These are phyloP conservation scores for Artemisia tridentata DNA, from an alignment of 129 eudicot genomes.

Conservation along the genomic window DNA sequence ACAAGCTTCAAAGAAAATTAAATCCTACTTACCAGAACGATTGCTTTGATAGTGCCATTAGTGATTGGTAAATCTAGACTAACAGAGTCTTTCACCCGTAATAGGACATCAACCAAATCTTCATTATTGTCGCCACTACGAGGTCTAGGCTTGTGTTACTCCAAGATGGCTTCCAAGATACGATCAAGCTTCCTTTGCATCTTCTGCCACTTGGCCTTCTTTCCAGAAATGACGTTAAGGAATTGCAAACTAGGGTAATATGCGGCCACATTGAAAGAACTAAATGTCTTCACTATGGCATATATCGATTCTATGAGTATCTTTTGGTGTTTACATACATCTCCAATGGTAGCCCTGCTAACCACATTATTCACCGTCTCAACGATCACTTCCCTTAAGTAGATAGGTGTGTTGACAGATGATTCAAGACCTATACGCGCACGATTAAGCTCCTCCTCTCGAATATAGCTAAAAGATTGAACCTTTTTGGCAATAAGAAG, in stretches of 20 bases:
- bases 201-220: slow-evolving; percentile 30
- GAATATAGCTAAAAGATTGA: slow-evolving; percentile 19
- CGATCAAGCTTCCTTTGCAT: slow-evolving; percentile 34
- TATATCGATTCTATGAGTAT: slow-evolving; percentile 15
- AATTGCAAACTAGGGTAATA: slow-evolving; percentile 36
- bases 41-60: slow-evolving; percentile 45
- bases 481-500: slow-evolving; percentile 27
- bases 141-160: slow-evolving; percentile 28
- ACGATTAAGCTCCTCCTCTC: slow-evolving; percentile 26
- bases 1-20: no score
- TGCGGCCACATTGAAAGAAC: slow-evolving; percentile 32
- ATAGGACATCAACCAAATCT: slow-evolving; percentile 46
- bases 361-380: slow-evolving; percentile 28
- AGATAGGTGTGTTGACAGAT: background rate
- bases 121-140: slow-evolving; percentile 12
- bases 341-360: slow-evolving; percentile 36
- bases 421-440: slow-evolving; percentile 7
- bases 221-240: slow-evolving; percentile 23
- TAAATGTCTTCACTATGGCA: slow-evolving; percentile 14
- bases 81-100: slow-evolving; percentile 35
- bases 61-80: slow-evolving; percentile 24
- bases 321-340: slow-evolving; percentile 24
- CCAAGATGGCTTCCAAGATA: slow-evolving; percentile 32
- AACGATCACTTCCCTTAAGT: slow-evolving; percentile 23
- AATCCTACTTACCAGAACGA: slow-evolving; percentile 33